Conservation (phyloP, 2,329 filamentous ascomycete species). For the Samsoniella hepiali region DNA sequence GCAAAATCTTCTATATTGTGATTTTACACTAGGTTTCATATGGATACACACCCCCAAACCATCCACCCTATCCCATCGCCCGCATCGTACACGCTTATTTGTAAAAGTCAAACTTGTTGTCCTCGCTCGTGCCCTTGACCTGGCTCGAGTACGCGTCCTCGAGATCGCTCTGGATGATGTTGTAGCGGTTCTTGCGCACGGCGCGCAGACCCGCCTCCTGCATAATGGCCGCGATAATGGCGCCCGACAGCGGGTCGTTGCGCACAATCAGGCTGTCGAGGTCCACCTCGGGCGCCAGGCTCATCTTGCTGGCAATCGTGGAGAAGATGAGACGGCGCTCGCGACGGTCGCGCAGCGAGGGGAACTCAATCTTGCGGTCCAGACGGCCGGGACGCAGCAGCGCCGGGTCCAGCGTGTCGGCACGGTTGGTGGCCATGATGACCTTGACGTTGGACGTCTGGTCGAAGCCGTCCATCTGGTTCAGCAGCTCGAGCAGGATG, state of each 20-base stretch:
- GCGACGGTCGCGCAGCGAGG: constrained; percentile 86
- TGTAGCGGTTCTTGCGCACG: constrained; percentile 96
- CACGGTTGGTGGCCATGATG: constrained; percentile 99
- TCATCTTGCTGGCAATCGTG: constrained; percentile 98
- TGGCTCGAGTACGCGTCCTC: constrained; percentile 97
- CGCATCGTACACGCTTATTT: constrained; percentile 50
- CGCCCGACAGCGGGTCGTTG: constrained; percentile 92
- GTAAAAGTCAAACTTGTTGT: constrained; percentile 88
- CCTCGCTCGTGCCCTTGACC: constrained; percentile 73
- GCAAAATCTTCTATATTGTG: constrained; percentile 7
- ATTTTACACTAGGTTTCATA: constrained; percentile 14
- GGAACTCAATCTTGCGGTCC: constrained; percentile 98
- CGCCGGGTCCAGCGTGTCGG: constrained; percentile 93
- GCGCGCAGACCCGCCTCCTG: constrained; percentile 94
- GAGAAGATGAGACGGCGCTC: constrained; percentile 95
- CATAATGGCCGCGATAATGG: constrained; percentile 98
- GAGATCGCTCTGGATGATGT: constrained; percentile 95
- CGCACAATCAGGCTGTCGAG: constrained; percentile 93
- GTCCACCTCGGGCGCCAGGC: constrained; percentile 91
- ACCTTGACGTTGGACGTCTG: constrained; percentile 99
- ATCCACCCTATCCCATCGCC: neutral
- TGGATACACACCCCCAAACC: constrained; percentile 12
- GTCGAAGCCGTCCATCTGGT: constrained; percentile 99
- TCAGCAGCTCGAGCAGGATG: constrained; percentile 93
- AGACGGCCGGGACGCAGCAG: constrained; percentile 91